Conservation (phyloP, 1,139 yeast species). For the Candida smagusa region DNA sequence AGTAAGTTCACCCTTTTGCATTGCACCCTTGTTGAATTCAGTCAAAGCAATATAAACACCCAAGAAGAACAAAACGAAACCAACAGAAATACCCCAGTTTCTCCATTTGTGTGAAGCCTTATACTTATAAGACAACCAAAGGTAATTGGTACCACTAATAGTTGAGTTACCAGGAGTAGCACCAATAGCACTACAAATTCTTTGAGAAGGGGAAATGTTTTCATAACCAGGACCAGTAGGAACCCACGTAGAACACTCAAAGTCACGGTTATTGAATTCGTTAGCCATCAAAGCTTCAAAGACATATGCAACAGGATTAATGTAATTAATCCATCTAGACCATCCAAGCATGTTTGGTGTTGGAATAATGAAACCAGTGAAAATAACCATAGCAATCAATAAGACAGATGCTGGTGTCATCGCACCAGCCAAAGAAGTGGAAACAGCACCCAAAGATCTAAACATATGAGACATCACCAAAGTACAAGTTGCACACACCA, state of each 20-base stretch:
- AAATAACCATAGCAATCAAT: slow-evolving; percentile 43
- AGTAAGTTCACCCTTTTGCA: slow-evolving; percentile 77
- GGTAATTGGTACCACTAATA: slow-evolving; percentile 60
- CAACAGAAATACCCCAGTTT: slow-evolving; percentile 69
- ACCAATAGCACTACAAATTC: slow-evolving; percentile 65
- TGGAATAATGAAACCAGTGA: slow-evolving; percentile 76
- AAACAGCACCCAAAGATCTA: slow-evolving; percentile 65
- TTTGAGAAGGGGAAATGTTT: slow-evolving; percentile 30
- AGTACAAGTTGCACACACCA: slow-evolving; percentile 53
- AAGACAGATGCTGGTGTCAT: slow-evolving; percentile 70
- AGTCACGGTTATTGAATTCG: slow-evolving; percentile 46
- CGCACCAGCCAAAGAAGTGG: slow-evolving; percentile 60
- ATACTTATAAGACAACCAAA: slow-evolving; percentile 47
- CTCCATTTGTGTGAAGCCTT: slow-evolving; percentile 71
- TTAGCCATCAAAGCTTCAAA: slow-evolving; percentile 48
- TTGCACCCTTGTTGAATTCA: slow-evolving; percentile 68
- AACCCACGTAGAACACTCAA: slow-evolving; percentile 42
- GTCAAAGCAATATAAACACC: slow-evolving; percentile 53
- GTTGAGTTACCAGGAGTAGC: slow-evolving; percentile 51
- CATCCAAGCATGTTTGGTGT: slow-evolving; percentile 67
- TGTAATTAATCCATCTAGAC: slow-evolving; percentile 76
- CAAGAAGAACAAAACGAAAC: slow-evolving; percentile 54
- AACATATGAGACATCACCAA: slow-evolving; percentile 70
- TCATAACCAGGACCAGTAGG: slow-evolving; percentile 53
- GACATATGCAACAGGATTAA: slow-evolving; percentile 67